These are phyloP conservation scores for Eruca vesicaria DNA, from an alignment of 441 rosid genomes.

Conservation along the genomic window DNA sequence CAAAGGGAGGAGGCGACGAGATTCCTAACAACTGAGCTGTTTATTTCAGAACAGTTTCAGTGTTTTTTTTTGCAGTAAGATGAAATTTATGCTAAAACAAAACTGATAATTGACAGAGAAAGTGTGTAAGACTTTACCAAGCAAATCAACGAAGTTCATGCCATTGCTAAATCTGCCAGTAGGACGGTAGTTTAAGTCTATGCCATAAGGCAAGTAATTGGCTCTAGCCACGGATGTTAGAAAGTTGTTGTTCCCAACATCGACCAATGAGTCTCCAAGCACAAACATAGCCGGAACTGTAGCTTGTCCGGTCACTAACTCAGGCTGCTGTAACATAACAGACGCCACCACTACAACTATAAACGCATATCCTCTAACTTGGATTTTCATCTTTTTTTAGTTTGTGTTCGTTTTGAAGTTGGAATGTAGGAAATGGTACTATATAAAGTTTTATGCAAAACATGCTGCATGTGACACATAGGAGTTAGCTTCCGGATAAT, in stretches of 20 bases:
- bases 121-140: slow-evolving; percentile 44
- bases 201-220: slow-evolving; percentile 62
- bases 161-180: slow-evolving; percentile 66
- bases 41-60: not conserved
- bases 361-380: slow-evolving; percentile 13
- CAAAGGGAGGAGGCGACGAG: slow-evolving; percentile 57
- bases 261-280: slow-evolving; percentile 69
- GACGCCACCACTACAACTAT: slow-evolving; percentile 10
- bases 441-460: slow-evolving; percentile 9
- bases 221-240: slow-evolving; percentile 47
- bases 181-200: slow-evolving; percentile 47
- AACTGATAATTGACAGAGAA: not conserved
- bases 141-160: slow-evolving; percentile 52
- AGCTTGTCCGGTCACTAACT: slow-evolving; percentile 33
- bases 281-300: slow-evolving; percentile 50
- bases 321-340: slow-evolving; percentile 22
- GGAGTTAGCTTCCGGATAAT: slow-evolving; percentile 23
- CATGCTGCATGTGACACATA: slow-evolving; percentile 29
- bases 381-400: slow-evolving; percentile 17
- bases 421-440: not conserved
- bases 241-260: slow-evolving; percentile 67
- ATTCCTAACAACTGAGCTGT: slow-evolving; percentile 64
- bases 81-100: not conserved
- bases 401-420: not conserved
- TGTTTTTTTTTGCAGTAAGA: not conserved